phyloP scores from a whole-genome alignment of 2,329 filamentous ascomycete species.

The Waltergamsia citrina region DNA sequence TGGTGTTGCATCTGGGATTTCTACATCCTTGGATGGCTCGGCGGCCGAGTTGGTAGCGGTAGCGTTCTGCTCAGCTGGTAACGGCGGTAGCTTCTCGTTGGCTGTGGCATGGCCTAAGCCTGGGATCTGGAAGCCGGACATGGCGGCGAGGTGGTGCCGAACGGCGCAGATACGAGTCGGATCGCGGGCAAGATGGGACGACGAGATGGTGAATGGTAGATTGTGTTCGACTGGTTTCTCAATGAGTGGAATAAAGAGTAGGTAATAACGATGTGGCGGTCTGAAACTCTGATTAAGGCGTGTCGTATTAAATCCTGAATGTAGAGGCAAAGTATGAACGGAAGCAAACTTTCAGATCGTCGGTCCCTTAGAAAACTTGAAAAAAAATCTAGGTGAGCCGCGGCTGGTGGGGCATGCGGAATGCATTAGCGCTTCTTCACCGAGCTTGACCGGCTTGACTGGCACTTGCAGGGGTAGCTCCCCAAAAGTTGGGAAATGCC shows the following conservation, averaged over 20 bases:
- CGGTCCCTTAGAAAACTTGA: conserved; percentile 2
- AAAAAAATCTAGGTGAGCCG: conserved; percentile 4
- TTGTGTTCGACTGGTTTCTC: too few relatives aligned
- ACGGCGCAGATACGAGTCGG: conserved; percentile 1
- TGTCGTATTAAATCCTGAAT: background rate
- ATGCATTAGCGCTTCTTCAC: background rate
- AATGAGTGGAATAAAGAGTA: too few relatives aligned
- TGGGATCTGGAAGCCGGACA: conserved; percentile 33
- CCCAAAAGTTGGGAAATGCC: conserved; percentile 3
- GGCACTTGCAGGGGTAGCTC: background rate
- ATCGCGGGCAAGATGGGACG: background rate
- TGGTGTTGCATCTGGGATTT: conserved; percentile 9
- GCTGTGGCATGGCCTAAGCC: conserved; percentile 32
- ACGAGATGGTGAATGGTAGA: background rate
- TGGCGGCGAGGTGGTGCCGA: conserved; percentile 9
- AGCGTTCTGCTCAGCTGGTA: conserved; percentile 20
- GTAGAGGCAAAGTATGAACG: background rate
- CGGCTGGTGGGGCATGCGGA: background rate
- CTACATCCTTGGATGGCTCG: conserved; percentile 9
- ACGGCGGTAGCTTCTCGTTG: conserved; percentile 28
- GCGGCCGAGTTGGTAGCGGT: conserved; percentile 15
- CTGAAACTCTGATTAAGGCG: background rate
- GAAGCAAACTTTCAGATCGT: background rate
- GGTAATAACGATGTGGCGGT: background rate
- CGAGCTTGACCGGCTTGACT: background rate